Evolutionary conservation across 768 basidiomycete genomes (phyloP).

Genomic region (Guyanaporus albipodus): DNA sequence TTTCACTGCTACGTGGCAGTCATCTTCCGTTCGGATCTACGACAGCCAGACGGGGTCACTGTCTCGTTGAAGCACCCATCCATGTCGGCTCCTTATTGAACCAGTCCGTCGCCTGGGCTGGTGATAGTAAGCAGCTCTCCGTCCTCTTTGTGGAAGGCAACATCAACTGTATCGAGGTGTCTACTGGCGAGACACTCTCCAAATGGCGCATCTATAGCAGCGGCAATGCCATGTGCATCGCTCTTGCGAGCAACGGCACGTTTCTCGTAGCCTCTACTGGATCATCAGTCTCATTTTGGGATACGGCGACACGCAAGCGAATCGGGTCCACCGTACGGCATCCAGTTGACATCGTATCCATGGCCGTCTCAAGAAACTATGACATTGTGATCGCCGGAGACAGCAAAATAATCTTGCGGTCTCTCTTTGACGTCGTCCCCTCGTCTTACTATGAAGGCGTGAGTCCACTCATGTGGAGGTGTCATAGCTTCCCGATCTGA

Average conservation of each 20-base stretch:
- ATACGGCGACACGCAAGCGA: not conserved
- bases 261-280: not conserved
- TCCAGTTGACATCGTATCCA: not conserved
- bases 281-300: slow-evolving; percentile 7
- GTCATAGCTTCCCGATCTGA: not conserved
- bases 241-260: not conserved
- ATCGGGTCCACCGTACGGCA: slow-evolving; percentile 2
- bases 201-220: not conserved
- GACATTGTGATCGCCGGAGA: not conserved
- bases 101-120: slow-evolving; percentile 2
- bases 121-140: slow-evolving; percentile 1
- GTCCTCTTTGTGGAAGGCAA: not conserved
- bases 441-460: slow-evolving; percentile 3
- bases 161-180: not conserved
- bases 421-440: not conserved
- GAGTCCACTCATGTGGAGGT: not conserved
- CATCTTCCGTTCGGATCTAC: not conserved
- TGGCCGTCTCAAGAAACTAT: slow-evolving; percentile 4
- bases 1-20: not conserved
- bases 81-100: not conserved
- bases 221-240: not conserved
- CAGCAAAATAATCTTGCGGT: slow-evolving; percentile 1
- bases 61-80: not conserved
- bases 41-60: not conserved
- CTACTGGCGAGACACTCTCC: not conserved